These are phyloP conservation scores for Bipolaris sorokiniana DNA, from an alignment of 2,329 filamentous ascomycete genomes.

Conservation along the genomic window DNA sequence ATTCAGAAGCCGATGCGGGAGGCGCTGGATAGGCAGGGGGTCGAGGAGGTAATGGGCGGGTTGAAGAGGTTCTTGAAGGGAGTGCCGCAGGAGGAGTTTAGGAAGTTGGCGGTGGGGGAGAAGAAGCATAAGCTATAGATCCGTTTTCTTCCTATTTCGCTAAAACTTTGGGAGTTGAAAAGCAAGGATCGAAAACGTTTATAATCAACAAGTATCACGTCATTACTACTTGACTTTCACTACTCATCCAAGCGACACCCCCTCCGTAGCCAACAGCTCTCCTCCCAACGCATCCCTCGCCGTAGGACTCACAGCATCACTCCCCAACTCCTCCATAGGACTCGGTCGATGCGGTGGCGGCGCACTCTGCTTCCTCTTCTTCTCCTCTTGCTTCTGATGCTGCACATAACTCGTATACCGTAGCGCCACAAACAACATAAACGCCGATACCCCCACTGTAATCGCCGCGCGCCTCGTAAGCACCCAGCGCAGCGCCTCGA, in stretches of 20 bases:
- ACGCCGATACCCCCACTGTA: slow-evolving; percentile 58
- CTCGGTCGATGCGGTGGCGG: slow-evolving; percentile 21
- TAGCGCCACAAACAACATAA: slow-evolving; percentile 53
- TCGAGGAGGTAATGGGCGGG: slow-evolving; percentile 84
- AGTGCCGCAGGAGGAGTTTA: slow-evolving; percentile 86
- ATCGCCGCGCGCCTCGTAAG: slow-evolving; percentile 69
- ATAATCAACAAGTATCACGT: background rate
- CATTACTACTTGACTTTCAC: background rate
- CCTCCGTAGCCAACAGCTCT: slow-evolving; percentile 42
- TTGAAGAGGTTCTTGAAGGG: slow-evolving; percentile 80
- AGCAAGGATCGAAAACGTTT: background rate
- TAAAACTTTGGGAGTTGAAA: too few relatives aligned
- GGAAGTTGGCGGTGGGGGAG: slow-evolving; percentile 80
- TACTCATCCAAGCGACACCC: slow-evolving; percentile 41
- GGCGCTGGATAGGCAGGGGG: slow-evolving; percentile 75
- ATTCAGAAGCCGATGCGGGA: slow-evolving; percentile 77
- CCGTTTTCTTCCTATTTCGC: background rate
- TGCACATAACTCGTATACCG: slow-evolving; percentile 50
- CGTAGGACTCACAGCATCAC: slow-evolving; percentile 1
- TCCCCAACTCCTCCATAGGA: slow-evolving; percentile 19
- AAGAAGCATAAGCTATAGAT: slow-evolving; percentile 90
- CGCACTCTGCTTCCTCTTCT: slow-evolving; percentile 41
- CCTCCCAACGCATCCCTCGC: slow-evolving; percentile 34
- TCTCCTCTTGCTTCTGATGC: slow-evolving; percentile 49
- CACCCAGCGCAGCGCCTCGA: slow-evolving; percentile 91